Conservation (phyloP, 2,329 filamentous ascomycete genomes). For the Colletotrichum filicis region DNA sequence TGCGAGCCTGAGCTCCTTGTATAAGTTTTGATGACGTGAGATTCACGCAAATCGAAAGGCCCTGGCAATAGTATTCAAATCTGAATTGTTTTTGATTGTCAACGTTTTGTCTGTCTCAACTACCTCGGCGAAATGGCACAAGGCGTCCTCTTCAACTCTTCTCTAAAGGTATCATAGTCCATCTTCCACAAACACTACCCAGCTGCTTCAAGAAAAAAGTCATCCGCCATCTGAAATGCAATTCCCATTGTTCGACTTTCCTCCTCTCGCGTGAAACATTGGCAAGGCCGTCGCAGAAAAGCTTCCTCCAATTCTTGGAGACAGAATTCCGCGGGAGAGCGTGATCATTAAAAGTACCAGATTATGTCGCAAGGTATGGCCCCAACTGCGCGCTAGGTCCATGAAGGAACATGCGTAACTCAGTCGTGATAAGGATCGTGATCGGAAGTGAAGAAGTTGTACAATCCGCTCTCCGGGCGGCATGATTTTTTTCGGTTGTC, state of each 20-base stretch:
- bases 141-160: constrained; percentile 1
- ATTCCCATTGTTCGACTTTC: neutral
- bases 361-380: constrained; percentile 18
- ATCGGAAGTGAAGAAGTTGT: constrained; percentile 18
- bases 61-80: neutral
- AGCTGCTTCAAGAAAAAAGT: neutral
- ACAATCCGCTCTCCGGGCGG: constrained; percentile 35
- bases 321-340: constrained; percentile 12
- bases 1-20: neutral
- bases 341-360: constrained; percentile 29
- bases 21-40: neutral
- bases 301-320: neutral
- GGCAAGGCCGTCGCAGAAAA: constrained; percentile 16
- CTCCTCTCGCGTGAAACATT: constrained; percentile 8
- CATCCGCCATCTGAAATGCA: constrained; percentile 1
- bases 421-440: constrained; percentile 29
- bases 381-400: constrained; percentile 9
- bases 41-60: neutral
- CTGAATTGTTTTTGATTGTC: constrained; percentile 11
- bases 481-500: constrained; percentile 16
- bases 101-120: neutral
- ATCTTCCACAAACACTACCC: neutral
- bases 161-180: constrained; percentile 15
- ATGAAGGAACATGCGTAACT: neutral
- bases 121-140: constrained; percentile 1